Percentiles rank a stretch among this genome's conserved stretches.
phyloP scores from a whole-genome alignment of 2,329 filamentous ascomycete genomes.

The Ceratocystis variospora region DNA sequence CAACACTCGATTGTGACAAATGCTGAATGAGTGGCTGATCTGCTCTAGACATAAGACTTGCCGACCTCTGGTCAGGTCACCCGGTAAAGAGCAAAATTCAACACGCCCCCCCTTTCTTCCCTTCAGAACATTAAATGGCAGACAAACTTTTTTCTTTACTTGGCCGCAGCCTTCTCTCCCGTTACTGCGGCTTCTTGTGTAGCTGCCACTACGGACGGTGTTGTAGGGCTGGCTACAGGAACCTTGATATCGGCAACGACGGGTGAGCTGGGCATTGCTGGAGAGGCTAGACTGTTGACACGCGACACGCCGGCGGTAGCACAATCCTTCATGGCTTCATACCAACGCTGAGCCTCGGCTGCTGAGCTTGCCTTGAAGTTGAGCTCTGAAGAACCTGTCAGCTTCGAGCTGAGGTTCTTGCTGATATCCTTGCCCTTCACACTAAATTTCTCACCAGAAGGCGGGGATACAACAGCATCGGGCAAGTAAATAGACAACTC shows the following conservation, averaged over 20 bases:
- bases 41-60: background rate
- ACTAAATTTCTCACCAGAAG: slow-evolving; percentile 71
- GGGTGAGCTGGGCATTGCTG: slow-evolving; percentile 21
- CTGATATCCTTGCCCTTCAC: slow-evolving; percentile 89
- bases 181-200: slow-evolving; percentile 19
- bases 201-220: slow-evolving; percentile 20
- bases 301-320: slow-evolving; percentile 37
- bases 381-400: slow-evolving; percentile 67
- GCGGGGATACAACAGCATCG: slow-evolving; percentile 64
- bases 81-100: background rate
- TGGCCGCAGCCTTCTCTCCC: slow-evolving; percentile 7
- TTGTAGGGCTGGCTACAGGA: slow-evolving; percentile 18
- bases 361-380: slow-evolving; percentile 77
- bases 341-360: slow-evolving; percentile 74
- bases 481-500: slow-evolving; percentile 86
- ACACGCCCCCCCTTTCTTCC: background rate
- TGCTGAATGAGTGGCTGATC: background rate
- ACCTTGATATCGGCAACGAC: slow-evolving; percentile 21
- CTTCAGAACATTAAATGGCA: background rate
- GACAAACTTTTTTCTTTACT: background rate
- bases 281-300: slow-evolving; percentile 22
- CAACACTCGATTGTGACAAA: too few relatives aligned
- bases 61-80: background rate
- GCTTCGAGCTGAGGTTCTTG: slow-evolving; percentile 65
- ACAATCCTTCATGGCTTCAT: slow-evolving; percentile 51